A percentile compares a stretch with the other conserved stretches of the same genome.
Conservation (phyloP, 306 rosid species). For the Cucurbita pepo region DNA sequence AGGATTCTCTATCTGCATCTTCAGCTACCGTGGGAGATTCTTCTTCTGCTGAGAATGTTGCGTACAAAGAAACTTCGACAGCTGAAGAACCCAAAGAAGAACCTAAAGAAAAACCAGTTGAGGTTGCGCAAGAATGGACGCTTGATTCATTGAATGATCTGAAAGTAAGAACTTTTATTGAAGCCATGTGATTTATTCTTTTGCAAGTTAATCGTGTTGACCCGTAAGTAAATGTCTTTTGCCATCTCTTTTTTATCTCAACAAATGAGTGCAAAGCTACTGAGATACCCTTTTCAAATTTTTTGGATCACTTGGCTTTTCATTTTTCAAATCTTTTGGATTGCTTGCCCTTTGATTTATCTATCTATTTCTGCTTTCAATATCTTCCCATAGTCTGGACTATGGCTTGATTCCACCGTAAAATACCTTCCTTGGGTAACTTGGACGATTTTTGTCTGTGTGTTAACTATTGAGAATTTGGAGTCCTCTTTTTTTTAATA, state of each 20-base stretch:
- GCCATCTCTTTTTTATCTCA: neutral
- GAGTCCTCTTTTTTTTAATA: too few species aligned
- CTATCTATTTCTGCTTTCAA: neutral
- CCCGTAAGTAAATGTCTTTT: neutral
- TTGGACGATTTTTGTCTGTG: neutral
- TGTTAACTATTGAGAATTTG: too few species aligned
- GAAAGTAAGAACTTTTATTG: conserved; percentile 6
- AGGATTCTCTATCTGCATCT: conserved; percentile 8
- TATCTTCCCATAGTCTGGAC: neutral
- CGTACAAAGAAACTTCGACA: neutral
- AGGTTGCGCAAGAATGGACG: conserved; percentile 17
- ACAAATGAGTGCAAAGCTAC: neutral
- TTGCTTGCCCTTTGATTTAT: neutral
- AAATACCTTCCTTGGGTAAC: neutral
- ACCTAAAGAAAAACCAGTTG: conserved; percentile 16
- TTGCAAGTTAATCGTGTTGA: neutral
- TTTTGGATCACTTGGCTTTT: neutral
- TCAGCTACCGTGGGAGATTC: neutral
- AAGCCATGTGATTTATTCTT: neutral
- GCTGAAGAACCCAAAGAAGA: conserved; percentile 23
- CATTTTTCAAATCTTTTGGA: neutral
- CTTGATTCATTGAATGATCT: conserved; percentile 21
- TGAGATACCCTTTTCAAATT: neutral
- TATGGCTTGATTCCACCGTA: neutral
- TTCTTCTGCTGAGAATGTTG: conserved; percentile 6